phyloP scores from a whole-genome alignment of 495 filamentous ascomycete species.

The Jackrogersella multiformis region DNA sequence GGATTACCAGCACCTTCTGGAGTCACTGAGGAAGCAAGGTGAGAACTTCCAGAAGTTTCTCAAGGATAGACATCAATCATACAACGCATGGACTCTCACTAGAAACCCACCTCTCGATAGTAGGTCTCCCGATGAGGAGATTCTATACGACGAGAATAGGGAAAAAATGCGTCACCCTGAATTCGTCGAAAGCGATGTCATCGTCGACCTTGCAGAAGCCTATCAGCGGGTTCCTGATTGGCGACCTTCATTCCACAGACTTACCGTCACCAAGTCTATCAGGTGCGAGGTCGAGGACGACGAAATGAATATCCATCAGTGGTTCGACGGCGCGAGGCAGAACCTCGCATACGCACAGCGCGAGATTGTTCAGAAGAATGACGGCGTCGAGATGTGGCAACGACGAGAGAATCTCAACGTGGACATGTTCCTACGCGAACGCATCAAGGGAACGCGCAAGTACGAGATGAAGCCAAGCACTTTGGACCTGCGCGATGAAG shows the following conservation, averaged over 20 bases:
- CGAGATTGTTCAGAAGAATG: constrained; percentile 45
- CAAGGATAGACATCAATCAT: constrained; percentile 57
- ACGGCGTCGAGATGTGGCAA: constrained; percentile 46
- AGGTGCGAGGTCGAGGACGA: constrained; percentile 36
- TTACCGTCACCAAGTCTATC: constrained; percentile 37
- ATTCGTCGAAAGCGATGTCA: constrained; percentile 59
- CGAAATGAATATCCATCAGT: constrained; percentile 45
- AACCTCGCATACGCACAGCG: constrained; percentile 36
- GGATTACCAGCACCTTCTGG: constrained; percentile 51
- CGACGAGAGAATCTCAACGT: constrained; percentile 44
- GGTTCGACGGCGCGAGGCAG: constrained; percentile 39
- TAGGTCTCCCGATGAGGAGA: constrained; percentile 26
- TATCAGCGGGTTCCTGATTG: constrained; percentile 49
- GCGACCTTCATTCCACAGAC: constrained; percentile 39
- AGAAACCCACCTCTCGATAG: constrained; percentile 42
- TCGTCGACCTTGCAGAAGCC: constrained; percentile 60
- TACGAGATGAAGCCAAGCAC: constrained; percentile 37
- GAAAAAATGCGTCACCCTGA: constrained; percentile 44
- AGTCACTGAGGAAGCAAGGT: constrained; percentile 55
- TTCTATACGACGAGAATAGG: constrained; percentile 37
- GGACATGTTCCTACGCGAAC: constrained; percentile 47
- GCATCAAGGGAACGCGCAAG: constrained; percentile 36
- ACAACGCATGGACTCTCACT: constrained; percentile 56
- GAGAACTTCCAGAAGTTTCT: constrained; percentile 57
- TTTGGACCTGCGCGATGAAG: constrained; percentile 45